phyloP scores from a whole-genome alignment of 225 moss, liverwort and hornwort species.

The Bryum argenteum region DNA sequence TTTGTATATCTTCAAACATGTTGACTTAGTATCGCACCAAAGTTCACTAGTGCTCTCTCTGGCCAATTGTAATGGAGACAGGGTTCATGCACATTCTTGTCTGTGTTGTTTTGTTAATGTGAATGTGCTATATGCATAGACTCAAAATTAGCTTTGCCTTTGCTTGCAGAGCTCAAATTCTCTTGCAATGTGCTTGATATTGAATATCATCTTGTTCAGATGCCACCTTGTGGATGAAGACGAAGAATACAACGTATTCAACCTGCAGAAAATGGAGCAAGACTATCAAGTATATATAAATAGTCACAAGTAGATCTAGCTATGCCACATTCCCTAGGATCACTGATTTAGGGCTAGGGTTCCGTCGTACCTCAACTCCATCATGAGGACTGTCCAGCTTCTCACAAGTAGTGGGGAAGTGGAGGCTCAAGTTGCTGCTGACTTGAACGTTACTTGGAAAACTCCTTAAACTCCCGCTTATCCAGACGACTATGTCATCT shows the following conservation, averaged over 20 bases:
- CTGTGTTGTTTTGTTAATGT: no score
- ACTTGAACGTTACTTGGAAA: constrained; percentile 52
- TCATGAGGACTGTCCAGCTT: constrained; percentile 28
- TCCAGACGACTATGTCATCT: constrained; percentile 47
- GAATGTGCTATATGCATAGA: background rate
- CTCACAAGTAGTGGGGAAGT: constrained; percentile 15
- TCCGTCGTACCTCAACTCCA: constrained; percentile 1
- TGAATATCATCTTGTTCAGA: background rate
- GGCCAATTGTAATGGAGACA: no score
- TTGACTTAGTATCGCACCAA: no score
- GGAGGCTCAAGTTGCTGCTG: constrained; percentile 54
- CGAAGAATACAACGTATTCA: background rate
- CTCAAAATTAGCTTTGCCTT: background rate
- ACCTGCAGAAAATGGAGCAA: constrained; percentile 14
- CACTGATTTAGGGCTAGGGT: background rate
- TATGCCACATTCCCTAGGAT: background rate
- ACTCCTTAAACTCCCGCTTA: constrained; percentile 51
- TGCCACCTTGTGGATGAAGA: constrained; percentile 22
- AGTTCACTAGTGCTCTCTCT: no score
- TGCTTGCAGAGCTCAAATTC: background rate
- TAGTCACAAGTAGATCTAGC: background rate
- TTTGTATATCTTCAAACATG: no score
- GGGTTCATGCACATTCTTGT: no score
- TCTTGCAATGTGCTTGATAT: background rate
- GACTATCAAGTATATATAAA: background rate